Conservation (phyloP, 257 asterid species). For the Leptodermis oblonga region DNA sequence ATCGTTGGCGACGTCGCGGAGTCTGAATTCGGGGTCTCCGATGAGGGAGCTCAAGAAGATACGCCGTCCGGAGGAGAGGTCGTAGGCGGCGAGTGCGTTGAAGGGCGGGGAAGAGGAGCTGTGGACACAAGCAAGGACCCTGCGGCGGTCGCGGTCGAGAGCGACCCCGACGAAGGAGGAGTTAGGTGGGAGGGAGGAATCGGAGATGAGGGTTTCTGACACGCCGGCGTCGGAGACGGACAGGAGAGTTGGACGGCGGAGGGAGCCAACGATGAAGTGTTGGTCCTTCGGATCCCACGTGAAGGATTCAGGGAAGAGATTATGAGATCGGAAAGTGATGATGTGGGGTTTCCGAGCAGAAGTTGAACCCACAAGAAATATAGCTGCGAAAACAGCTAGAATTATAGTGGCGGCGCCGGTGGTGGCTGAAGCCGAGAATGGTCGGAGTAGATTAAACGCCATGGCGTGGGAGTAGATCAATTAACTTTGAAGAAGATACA, state of each 20-base stretch:
- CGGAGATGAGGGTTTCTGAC: constrained; percentile 49
- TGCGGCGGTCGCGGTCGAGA: constrained; percentile 54
- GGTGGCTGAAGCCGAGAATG: neutral
- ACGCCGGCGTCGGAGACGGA: constrained; percentile 86
- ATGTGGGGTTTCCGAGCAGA: constrained; percentile 42
- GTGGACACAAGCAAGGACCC: constrained; percentile 68
- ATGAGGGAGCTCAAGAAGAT: constrained; percentile 45
- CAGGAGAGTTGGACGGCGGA: constrained; percentile 43
- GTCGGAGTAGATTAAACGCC: neutral
- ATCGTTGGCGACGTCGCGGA: constrained; percentile 41
- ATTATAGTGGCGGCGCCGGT: neutral
- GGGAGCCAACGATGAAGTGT: constrained; percentile 71
- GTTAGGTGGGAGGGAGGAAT: constrained; percentile 41
- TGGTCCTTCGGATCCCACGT: constrained; percentile 67
- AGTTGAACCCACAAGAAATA: constrained; percentile 17
- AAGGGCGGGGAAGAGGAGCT: constrained; percentile 28
- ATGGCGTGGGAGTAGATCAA: neutral
- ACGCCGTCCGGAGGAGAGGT: constrained; percentile 40
- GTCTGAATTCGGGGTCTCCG: constrained; percentile 11
- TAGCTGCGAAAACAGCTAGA: constrained; percentile 14
- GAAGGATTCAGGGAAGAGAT: constrained; percentile 68
- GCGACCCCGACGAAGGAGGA: constrained; percentile 55
- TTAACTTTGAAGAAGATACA: no score
- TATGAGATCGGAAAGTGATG: constrained; percentile 59
- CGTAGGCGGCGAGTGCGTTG: constrained; percentile 61